Evolutionary conservation across 2,329 filamentous ascomycete species (phyloP).

Genomic region (Talaromyces pinophilus): DNA sequence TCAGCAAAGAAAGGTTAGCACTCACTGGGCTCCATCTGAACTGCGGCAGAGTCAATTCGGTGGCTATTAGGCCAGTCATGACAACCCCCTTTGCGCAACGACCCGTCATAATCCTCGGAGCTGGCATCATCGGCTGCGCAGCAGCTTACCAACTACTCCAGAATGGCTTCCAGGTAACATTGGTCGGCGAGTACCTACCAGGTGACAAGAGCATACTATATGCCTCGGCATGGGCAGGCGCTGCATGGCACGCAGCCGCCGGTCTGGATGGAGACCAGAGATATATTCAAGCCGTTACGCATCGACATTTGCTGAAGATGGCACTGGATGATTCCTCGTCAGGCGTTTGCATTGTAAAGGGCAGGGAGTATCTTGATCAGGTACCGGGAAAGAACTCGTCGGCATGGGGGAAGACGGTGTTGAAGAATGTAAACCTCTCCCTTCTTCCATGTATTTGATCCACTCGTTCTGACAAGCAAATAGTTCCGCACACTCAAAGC

Average conservation of each 20-base stretch:
- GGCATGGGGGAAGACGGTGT: conserved; percentile 39
- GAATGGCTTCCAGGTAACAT: conserved; percentile 37
- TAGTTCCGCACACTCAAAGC: conserved; percentile 38
- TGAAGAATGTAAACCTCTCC: conserved; percentile 31
- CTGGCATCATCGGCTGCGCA: conserved; percentile 44
- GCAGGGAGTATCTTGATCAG: conserved; percentile 39
- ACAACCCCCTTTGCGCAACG: conserved; percentile 40
- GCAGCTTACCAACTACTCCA: conserved; percentile 38
- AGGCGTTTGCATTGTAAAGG: conserved; percentile 39
- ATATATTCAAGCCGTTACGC: conserved; percentile 39
- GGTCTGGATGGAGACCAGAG: conserved; percentile 38
- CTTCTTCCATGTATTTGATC: too few species aligned
- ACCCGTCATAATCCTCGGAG: conserved; percentile 41
- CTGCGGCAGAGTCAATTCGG: background rate
- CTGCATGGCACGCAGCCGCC: conserved; percentile 43
- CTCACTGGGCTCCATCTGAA: background rate
- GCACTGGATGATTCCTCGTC: conserved; percentile 37
- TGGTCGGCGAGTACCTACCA: conserved; percentile 42
- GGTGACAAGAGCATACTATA: conserved; percentile 41
- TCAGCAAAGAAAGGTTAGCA: background rate
- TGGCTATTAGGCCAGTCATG: conserved; percentile 1
- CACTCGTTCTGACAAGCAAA: background rate
- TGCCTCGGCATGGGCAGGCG: conserved; percentile 44
- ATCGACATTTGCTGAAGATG: conserved; percentile 40
- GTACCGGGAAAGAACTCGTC: conserved; percentile 36